Evolutionary conservation across 371 early-diverging fungal genomes (phyloP), one percentile per base, ranked within the genome.

Genomic region (Chytridiales sp.): DNA sequence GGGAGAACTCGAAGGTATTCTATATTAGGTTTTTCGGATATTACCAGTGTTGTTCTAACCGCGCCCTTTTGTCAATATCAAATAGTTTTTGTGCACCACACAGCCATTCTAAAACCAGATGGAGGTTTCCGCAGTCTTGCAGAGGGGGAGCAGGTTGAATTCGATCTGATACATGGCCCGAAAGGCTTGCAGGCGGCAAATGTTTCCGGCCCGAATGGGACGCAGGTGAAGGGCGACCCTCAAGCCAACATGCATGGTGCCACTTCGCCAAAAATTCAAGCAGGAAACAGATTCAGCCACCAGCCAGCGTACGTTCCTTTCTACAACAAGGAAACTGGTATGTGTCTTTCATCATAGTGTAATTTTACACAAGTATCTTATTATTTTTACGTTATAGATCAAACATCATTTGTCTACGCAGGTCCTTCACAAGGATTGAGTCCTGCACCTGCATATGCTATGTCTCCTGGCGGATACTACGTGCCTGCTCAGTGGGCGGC

Each of bases 11-110:
- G 91, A 90, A 84, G 86, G 90, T 89, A 80, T n/a, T 53, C 49
- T 5, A 41, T 62, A 1, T 54, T 50, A 30, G 19, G 22, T 13
- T 36, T 21, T 59, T 19, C 39, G 19, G 54, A 22, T 19, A 4
- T 54, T 26, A 44, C 27, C 17, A 42, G 21, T 49, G 22, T 34
- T 43, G 31, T 52, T 44, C 40, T 48, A 29, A 54, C 4, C 29
- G 21, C 46, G 27, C 32, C 29, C 47, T 40, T 32, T 35, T 4
- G 9, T 22, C 26, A 34, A 41, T 4, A 30, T 26, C 40, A 17
- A n/a, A 69, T 46, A 80, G 91, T 93, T 8, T 93, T 93, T 80
- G 93, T 93, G 19, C 93, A 93, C 68, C 89, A 90, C 60, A 88
- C 90, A 13, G 87, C 90, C 21, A 92, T 93, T 55, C 75, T 86